phyloP scores from a whole-genome alignment of 1,284 basidiomycete species.

The Ceratobasidium sp. region DNA sequence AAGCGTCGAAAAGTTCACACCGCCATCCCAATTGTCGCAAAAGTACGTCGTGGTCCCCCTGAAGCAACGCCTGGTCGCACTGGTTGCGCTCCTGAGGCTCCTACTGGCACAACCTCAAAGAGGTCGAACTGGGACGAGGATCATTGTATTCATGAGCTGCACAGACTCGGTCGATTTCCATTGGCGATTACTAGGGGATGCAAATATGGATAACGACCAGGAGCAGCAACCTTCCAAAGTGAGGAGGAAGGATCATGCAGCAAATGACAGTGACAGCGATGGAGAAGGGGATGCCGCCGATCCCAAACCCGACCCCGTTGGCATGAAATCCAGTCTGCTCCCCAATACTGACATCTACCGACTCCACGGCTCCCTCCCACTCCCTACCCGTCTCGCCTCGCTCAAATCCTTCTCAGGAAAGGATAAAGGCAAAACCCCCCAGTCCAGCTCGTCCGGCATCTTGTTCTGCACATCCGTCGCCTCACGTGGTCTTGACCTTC shows the following conservation, averaged over 20 bases:
- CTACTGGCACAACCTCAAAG: slow-evolving; percentile 65
- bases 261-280: slow-evolving; percentile 49
- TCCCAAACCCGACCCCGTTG: slow-evolving; percentile 53
- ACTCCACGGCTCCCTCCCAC: slow-evolving; percentile 92
- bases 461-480: slow-evolving; percentile 97
- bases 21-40: slow-evolving; percentile 93
- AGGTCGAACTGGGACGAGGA: slow-evolving; percentile 59
- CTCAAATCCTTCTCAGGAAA: slow-evolving; percentile 78
- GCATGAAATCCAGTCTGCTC: slow-evolving; percentile 74
- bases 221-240: slow-evolving; percentile 45
- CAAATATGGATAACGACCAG: slow-evolving; percentile 67
- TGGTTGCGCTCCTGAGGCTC: slow-evolving; percentile 83
- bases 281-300: slow-evolving; percentile 48
- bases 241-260: slow-evolving; percentile 45
- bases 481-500: slow-evolving; percentile 95
- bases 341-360: slow-evolving; percentile 84
- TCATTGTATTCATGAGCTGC: slow-evolving; percentile 96
- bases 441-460: slow-evolving; percentile 62
- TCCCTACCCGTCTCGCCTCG: slow-evolving; percentile 80
- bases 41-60: slow-evolving; percentile 92
- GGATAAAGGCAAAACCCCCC: slow-evolving; percentile 47
- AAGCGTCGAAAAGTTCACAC: slow-evolving; percentile 75
- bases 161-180: slow-evolving; percentile 99
- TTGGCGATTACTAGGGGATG: slow-evolving; percentile 84
- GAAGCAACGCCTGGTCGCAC: slow-evolving; percentile 89